Evolutionary conservation across 805 yeast genomes (phyloP).

Genomic region (Metschnikowia santaceciliae): DNA sequence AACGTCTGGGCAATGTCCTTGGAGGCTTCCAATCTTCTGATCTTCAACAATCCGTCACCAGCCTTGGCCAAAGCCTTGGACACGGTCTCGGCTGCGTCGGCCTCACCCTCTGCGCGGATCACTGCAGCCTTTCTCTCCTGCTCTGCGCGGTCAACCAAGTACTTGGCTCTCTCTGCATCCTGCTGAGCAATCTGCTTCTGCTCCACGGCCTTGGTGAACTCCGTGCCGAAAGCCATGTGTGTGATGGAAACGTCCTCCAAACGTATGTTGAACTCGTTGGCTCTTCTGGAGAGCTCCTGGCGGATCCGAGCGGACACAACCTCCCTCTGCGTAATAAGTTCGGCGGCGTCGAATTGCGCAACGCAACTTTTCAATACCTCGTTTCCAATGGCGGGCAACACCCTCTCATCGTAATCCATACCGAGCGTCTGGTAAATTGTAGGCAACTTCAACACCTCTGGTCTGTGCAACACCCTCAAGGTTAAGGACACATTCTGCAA

Average conservation of each 20-base stretch:
- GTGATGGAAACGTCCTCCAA: slow-evolving; percentile 97
- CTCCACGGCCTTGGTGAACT: slow-evolving; percentile 97
- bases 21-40: slow-evolving; percentile 94
- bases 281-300: slow-evolving; percentile 77
- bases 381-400: slow-evolving; percentile 87
- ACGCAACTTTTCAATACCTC: slow-evolving; percentile 87
- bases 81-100: slow-evolving; percentile 94
- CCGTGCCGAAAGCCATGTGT: slow-evolving; percentile 94
- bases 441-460: slow-evolving; percentile 81
- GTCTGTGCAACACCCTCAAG: slow-evolving; percentile 88
- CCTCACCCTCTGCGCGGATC: slow-evolving; percentile 98
- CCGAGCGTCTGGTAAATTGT: slow-evolving; percentile 87
- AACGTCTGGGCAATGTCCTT: slow-evolving; percentile 91
- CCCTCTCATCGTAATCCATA: slow-evolving; percentile 91
- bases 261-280: slow-evolving; percentile 82
- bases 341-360: slow-evolving; percentile 95
- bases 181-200: slow-evolving; percentile 99
- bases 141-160: slow-evolving; percentile 82
- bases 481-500: slow-evolving; percentile 93
- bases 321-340: slow-evolving; percentile 95
- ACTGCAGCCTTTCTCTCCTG: slow-evolving; percentile 94
- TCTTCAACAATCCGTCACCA: slow-evolving; percentile 91
- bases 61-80: slow-evolving; percentile 89
- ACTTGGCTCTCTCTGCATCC: slow-evolving; percentile 96
- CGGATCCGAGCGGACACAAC: slow-evolving; percentile 86